phyloP scores from a whole-genome alignment of 192 early-diverging fungal species.

The Coemansia sp. region DNA sequence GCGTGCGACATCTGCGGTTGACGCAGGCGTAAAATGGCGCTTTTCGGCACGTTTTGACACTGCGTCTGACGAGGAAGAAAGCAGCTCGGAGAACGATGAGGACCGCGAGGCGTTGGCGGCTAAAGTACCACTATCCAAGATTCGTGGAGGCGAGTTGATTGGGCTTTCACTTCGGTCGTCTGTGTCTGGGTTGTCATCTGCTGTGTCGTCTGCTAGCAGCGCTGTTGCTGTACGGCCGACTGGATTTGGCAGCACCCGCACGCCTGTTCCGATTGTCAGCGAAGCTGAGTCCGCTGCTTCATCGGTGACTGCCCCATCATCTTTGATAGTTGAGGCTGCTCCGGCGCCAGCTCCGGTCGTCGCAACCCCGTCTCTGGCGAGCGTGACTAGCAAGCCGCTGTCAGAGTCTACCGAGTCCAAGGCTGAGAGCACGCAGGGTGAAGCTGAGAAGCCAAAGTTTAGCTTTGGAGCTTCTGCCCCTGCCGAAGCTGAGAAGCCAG shows the following conservation, averaged over 20 bases:
- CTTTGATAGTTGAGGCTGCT: neutral
- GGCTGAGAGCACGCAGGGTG: neutral
- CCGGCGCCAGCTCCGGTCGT: neutral
- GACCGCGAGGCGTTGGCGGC: constrained; percentile 46
- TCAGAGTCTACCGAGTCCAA: neutral
- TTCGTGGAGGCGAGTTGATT: constrained; percentile 51
- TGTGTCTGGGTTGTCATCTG: constrained; percentile 11
- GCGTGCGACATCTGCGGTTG: constrained; percentile 17
- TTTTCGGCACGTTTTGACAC: constrained; percentile 49
- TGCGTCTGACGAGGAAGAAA: constrained; percentile 12
- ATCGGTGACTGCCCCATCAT: no score
- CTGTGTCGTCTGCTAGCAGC: constrained; percentile 7
- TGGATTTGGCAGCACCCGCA: constrained; percentile 48
- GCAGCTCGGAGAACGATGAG: constrained; percentile 39
- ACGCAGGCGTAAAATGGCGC: constrained; percentile 30
- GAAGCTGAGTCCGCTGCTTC: constrained; percentile 20
- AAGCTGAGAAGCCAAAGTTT: constrained; percentile 7
- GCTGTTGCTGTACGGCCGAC: constrained; percentile 29
- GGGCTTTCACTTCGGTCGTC: constrained; percentile 41
- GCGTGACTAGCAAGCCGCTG: neutral
- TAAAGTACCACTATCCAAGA: constrained; percentile 43
- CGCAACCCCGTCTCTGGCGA: neutral
- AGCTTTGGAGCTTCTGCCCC: constrained; percentile 15
- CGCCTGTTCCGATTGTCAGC: constrained; percentile 31
- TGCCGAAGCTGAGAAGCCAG: constrained; percentile 1